Percentiles rank a stretch among this genome's conserved stretches.
phyloP scores from a whole-genome alignment of 2,329 filamentous ascomycete species.

The Chaetomium olivaceum region DNA sequence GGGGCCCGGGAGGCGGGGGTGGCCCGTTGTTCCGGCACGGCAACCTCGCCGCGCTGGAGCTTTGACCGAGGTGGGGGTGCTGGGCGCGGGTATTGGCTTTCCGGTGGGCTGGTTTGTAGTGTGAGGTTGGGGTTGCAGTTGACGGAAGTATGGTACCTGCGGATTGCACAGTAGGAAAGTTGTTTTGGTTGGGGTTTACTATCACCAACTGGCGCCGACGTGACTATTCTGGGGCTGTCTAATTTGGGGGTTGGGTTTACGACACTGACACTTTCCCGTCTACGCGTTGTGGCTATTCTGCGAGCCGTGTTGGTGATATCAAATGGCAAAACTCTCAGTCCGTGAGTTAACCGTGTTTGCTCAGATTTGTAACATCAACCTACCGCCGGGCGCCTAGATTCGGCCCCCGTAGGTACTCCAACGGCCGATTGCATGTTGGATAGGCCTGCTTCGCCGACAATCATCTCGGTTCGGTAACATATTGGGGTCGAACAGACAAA shows the following conservation, averaged over 20 bases:
- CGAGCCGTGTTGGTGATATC: neutral
- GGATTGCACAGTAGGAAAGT: too few species aligned
- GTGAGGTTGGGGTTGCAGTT: too few species aligned
- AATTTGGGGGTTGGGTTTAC: neutral
- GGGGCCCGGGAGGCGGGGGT: too few species aligned
- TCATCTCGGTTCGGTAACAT: neutral
- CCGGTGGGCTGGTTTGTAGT: too few species aligned
- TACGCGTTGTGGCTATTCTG: neutral
- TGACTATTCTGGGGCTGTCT: neutral
- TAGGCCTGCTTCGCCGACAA: neutral
- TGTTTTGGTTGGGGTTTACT: neutral
- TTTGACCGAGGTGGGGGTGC: neutral
- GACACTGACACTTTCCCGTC: neutral
- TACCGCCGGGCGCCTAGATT: neutral
- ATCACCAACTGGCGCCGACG: neutral
- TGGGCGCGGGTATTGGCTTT: too few species aligned
- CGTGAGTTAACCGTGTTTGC: neutral
- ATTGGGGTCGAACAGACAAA: neutral
- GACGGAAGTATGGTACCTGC: too few species aligned
- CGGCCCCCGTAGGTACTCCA: neutral
- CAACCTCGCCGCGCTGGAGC: too few species aligned
- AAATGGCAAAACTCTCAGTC: too few species aligned
- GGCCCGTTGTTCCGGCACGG: neutral
- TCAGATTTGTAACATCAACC: neutral
- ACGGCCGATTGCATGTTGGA: neutral